A percentile compares a stretch with the other conserved stretches of the same genome.
Conservation (phyloP, 192 early-diverging fungal species). For the Umbelopsis sp. region DNA sequence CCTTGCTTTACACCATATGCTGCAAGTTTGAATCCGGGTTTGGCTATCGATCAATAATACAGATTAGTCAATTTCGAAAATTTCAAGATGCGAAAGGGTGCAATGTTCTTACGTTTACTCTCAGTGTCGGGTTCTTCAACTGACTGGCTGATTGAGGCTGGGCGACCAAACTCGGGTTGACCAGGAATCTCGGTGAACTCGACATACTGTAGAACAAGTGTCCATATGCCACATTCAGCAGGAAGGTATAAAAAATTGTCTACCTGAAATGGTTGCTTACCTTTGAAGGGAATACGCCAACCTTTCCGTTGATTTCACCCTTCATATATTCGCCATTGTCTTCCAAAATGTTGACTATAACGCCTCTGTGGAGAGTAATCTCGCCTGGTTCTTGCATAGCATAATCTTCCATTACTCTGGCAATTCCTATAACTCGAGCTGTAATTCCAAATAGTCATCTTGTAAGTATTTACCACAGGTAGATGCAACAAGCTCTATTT, state of each 20-base stretch:
- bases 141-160: neutral
- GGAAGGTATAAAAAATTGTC: neutral
- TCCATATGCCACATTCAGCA: neutral
- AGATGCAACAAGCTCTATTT: neutral
- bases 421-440: constrained; percentile 39
- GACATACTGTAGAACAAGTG: neutral
- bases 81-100: neutral
- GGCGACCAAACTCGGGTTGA: neutral
- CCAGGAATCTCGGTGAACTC: constrained; percentile 2
- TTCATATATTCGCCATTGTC: constrained; percentile 63
- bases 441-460: neutral
- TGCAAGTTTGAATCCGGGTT: constrained; percentile 59
- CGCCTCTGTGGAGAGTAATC: constrained; percentile 63
- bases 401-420: constrained; percentile 73
- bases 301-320: constrained; percentile 69
- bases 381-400: constrained; percentile 64
- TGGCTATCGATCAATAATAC: neutral
- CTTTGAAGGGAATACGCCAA: constrained; percentile 66
- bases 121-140: neutral
- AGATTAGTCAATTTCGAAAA: neutral
- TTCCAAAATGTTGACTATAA: constrained; percentile 70
- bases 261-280: constrained; percentile 29
- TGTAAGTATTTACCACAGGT: neutral
- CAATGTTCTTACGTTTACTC: constrained; percentile 9
- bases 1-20: constrained; percentile 79